These are phyloP conservation scores for Coprinopsis sp. DNA, from an alignment of 768 basidiomycete species.

Conservation along the genomic window DNA sequence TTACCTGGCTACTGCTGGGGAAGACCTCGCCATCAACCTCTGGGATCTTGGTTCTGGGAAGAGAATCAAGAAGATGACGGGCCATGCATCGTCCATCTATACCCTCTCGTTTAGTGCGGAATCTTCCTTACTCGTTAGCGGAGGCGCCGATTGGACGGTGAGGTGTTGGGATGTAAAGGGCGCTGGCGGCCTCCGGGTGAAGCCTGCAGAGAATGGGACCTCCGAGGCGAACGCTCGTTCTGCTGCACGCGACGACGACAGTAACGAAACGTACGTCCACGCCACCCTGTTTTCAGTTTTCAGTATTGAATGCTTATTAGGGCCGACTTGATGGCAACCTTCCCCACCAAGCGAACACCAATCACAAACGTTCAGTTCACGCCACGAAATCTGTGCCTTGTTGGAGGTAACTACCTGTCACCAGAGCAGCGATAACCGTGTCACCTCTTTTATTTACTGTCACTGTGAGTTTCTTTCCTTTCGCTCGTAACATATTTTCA, in stretches of 20 bases:
- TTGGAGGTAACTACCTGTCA: slow-evolving; percentile 70
- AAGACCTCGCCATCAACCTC: slow-evolving; percentile 89
- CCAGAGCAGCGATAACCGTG: slow-evolving; percentile 41
- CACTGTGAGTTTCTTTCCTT: too few species aligned
- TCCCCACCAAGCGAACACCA: slow-evolving; percentile 94
- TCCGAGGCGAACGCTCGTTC: slow-evolving; percentile 22
- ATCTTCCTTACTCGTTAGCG: slow-evolving; percentile 85
- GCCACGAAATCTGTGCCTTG: slow-evolving; percentile 87
- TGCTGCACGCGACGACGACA: slow-evolving; percentile 49
- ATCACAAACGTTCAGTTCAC: slow-evolving; percentile 92
- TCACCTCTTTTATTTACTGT: neutral
- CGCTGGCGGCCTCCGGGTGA: slow-evolving; percentile 58
- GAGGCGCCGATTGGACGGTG: slow-evolving; percentile 92
- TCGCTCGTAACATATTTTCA: neutral
- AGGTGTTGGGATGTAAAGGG: slow-evolving; percentile 96
- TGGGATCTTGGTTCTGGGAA: slow-evolving; percentile 98
- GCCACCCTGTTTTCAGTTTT: neutral
- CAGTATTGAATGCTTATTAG: slow-evolving; percentile 35
- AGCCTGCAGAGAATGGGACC: slow-evolving; percentile 52
- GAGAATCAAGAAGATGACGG: slow-evolving; percentile 93
- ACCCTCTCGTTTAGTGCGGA: slow-evolving; percentile 91
- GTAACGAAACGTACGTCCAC: slow-evolving; percentile 63
- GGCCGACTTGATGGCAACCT: slow-evolving; percentile 81
- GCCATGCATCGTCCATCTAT: slow-evolving; percentile 86
- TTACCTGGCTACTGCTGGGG: slow-evolving; percentile 91